A percentile compares a stretch with the other conserved stretches of the same genome.
Conservation (phyloP, 352 stramenopile species). For the Elongisporangium senticosum region DNA sequence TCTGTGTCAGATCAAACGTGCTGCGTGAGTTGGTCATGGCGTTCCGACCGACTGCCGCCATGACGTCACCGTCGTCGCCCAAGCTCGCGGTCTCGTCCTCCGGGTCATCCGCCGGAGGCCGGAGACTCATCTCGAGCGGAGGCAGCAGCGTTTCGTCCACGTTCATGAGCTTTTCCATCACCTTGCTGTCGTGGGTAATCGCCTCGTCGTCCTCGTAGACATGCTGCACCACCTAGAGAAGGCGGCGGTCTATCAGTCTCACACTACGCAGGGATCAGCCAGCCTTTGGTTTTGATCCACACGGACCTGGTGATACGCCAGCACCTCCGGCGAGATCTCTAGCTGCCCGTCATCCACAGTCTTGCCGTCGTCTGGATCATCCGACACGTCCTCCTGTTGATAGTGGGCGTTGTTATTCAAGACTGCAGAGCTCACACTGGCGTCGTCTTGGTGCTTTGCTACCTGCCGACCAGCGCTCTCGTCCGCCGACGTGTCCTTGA, state of each 20-base stretch:
- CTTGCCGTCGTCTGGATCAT: conserved; percentile 3
- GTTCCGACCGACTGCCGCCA: background rate
- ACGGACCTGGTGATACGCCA: too few species aligned
- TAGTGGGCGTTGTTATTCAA: background rate
- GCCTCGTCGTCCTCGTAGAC: background rate
- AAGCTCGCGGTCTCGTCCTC: background rate
- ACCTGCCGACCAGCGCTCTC: background rate
- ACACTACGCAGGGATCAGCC: too few species aligned
- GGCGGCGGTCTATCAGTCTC: too few species aligned
- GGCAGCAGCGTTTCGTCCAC: conserved; percentile 1
- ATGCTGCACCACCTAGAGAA: too few species aligned
- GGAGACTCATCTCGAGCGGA: background rate
- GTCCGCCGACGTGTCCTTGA: conserved; percentile 2
- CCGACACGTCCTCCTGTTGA: conserved; percentile 2
- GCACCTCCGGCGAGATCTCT: too few species aligned
- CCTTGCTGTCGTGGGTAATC: background rate
- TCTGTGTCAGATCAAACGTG: conserved; percentile 60
- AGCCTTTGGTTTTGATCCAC: too few species aligned
- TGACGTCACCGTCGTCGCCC: conserved; percentile 5
- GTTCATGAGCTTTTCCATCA: background rate
- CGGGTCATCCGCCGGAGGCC: background rate
- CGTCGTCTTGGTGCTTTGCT: background rate
- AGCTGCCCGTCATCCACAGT: background rate
- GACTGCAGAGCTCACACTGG: background rate
- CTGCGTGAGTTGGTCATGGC: conserved; percentile 12